Percentiles rank a stretch among this genome's conserved stretches.
phyloP scores from a whole-genome alignment of 148 eudicot genomes.

The Camellia lanceoleosa region DNA sequence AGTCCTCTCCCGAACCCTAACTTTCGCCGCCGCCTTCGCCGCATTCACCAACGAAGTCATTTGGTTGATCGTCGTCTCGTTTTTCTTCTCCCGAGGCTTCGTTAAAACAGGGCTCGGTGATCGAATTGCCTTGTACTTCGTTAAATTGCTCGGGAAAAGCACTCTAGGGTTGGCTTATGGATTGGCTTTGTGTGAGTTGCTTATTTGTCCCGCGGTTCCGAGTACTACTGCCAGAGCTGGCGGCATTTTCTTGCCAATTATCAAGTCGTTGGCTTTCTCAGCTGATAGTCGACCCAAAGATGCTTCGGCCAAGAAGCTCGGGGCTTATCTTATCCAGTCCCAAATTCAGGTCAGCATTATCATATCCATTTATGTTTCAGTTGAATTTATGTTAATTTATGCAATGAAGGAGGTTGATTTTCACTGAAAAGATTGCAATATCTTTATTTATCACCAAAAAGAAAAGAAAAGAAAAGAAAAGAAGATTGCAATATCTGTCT shows the following conservation, averaged over 20 bases:
- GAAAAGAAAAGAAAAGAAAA: background rate
- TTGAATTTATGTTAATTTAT: background rate
- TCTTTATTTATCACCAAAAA: too few relatives aligned
- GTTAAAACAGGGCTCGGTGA: slow-evolving; percentile 87
- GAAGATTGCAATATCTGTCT: background rate
- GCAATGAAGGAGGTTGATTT: too few relatives aligned
- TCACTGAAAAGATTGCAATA: too few relatives aligned
- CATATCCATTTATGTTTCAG: background rate
- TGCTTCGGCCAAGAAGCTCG: slow-evolving; percentile 56
- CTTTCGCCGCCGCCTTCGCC: slow-evolving; percentile 60
- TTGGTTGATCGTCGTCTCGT: slow-evolving; percentile 82
- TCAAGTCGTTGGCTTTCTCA: slow-evolving; percentile 70
- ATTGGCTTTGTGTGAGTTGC: slow-evolving; percentile 65
- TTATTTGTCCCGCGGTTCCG: slow-evolving; percentile 92
- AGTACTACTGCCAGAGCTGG: slow-evolving; percentile 94
- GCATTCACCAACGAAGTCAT: slow-evolving; percentile 88
- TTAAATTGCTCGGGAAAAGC: slow-evolving; percentile 71
- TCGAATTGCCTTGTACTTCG: slow-evolving; percentile 80
- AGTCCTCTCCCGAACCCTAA: slow-evolving; percentile 49
- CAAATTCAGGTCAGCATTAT: slow-evolving; percentile 74
- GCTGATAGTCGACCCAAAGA: slow-evolving; percentile 66
- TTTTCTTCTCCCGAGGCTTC: slow-evolving; percentile 85
- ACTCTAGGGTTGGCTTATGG: slow-evolving; percentile 87
- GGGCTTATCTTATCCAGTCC: slow-evolving; percentile 70
- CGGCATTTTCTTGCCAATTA: slow-evolving; percentile 84